A percentile compares a stretch with the other conserved stretches of the same genome.
phyloP scores from a whole-genome alignment of 768 basidiomycete genomes.

The Hemileccinum rubropunctum region DNA sequence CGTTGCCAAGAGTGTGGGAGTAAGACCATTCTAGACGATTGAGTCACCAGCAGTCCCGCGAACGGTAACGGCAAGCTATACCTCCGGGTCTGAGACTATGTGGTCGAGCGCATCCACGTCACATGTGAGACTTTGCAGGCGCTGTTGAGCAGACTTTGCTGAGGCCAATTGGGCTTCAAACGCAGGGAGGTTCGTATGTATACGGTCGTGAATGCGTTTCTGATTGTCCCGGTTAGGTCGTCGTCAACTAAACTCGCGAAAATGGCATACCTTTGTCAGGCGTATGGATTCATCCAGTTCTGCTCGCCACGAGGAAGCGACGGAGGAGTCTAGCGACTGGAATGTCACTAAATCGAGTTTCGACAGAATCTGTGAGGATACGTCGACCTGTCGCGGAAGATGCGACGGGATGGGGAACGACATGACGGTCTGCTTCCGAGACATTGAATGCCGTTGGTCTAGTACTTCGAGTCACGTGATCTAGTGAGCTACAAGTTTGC shows the following conservation, averaged over 20 bases:
- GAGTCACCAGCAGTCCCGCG: constrained; percentile 8
- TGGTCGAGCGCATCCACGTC: constrained; percentile 53
- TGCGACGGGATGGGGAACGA: constrained; percentile 73
- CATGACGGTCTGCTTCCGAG: constrained; percentile 40
- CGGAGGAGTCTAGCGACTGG: constrained; percentile 53
- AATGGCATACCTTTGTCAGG: constrained; percentile 58
- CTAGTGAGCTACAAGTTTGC: no score
- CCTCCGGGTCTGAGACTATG: constrained; percentile 58
- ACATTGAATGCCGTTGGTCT: neutral
- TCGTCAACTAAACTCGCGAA: neutral
- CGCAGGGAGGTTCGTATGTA: constrained; percentile 57
- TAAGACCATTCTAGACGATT: constrained; percentile 57
- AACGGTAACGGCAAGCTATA: constrained; percentile 28
- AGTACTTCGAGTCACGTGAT: constrained; percentile 18
- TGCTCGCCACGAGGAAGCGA: constrained; percentile 66
- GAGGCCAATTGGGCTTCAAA: constrained; percentile 65
- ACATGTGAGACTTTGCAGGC: constrained; percentile 46
- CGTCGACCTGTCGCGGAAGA: constrained; percentile 68
- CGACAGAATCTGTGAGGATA: constrained; percentile 67
- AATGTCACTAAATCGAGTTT: constrained; percentile 63
- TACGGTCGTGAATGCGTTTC: constrained; percentile 70
- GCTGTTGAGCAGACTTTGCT: constrained; percentile 62
- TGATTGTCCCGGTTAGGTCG: constrained; percentile 31
- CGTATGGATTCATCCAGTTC: constrained; percentile 73
- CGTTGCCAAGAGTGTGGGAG: constrained; percentile 53